These are phyloP conservation scores for Fusarium hostae DNA, from an alignment of 2,329 filamentous ascomycete genomes.

Conservation along the genomic window DNA sequence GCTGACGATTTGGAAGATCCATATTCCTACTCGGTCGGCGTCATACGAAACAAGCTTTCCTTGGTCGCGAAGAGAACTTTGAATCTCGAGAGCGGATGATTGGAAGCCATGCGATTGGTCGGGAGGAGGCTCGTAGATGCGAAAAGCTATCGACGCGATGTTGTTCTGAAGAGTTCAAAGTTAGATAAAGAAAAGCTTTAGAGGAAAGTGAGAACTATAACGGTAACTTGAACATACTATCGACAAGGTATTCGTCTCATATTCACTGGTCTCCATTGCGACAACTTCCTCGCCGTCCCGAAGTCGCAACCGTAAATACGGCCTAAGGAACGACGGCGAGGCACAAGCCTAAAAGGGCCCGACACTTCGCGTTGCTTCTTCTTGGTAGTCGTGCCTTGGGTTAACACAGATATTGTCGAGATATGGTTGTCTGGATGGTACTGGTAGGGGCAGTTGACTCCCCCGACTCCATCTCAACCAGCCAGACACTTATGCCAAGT, in stretches of 20 bases:
- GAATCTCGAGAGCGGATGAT: slow-evolving; percentile 62
- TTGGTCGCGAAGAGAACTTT: slow-evolving; percentile 61
- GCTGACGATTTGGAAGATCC: slow-evolving; percentile 63
- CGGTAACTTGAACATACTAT: slow-evolving; percentile 54
- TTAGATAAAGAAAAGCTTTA: slow-evolving; percentile 15
- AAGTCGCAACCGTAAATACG: slow-evolving; percentile 44
- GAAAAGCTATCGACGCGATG: slow-evolving; percentile 65
- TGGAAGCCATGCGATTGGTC: slow-evolving; percentile 58
- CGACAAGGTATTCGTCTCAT: slow-evolving; percentile 70
- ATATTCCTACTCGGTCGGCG: slow-evolving; percentile 60
- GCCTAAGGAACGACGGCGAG: slow-evolving; percentile 39
- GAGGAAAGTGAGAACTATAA: background rate
- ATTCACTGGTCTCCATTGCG: slow-evolving; percentile 73
- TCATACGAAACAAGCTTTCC: slow-evolving; percentile 67
- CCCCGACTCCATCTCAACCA: slow-evolving; percentile 55
- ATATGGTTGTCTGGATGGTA: slow-evolving; percentile 32
- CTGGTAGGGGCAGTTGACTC: slow-evolving; percentile 40
- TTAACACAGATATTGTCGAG: slow-evolving; percentile 30
- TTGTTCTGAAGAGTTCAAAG: slow-evolving; percentile 58
- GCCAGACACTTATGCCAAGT: slow-evolving; percentile 40
- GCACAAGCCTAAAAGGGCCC: slow-evolving; percentile 30
- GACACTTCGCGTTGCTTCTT: slow-evolving; percentile 6
- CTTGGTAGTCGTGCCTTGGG: background rate
- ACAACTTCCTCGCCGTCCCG: slow-evolving; percentile 48
- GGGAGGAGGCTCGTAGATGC: slow-evolving; percentile 63